Percentiles rank a stretch among this genome's conserved stretches.
phyloP scores from a whole-genome alignment of 495 filamentous ascomycete genomes.

The Mytilinidion resinicola region DNA sequence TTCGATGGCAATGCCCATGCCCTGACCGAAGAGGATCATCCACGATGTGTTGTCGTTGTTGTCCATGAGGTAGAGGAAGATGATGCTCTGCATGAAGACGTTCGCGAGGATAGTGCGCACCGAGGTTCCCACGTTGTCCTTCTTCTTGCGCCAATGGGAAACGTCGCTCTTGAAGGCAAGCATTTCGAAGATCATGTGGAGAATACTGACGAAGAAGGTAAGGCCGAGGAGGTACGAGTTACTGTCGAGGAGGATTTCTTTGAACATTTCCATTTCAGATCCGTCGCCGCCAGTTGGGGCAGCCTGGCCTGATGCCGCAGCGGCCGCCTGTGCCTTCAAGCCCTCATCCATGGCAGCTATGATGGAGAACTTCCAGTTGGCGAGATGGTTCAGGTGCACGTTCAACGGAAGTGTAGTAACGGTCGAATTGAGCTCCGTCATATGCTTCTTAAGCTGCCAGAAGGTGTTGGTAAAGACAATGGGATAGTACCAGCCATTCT shows the following conservation, averaged over 20 bases:
- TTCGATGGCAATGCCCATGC: slow-evolving; percentile 87
- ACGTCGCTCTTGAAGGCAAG: slow-evolving; percentile 98
- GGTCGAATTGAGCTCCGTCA: slow-evolving; percentile 89
- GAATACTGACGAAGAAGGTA: slow-evolving; percentile 74
- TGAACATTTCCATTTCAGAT: slow-evolving; percentile 89
- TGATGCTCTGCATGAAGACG: slow-evolving; percentile 93
- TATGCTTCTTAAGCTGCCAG: slow-evolving; percentile 88
- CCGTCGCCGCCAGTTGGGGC: slow-evolving; percentile 65
- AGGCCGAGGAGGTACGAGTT: slow-evolving; percentile 85
- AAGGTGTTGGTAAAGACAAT: slow-evolving; percentile 90
- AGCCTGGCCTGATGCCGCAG: slow-evolving; percentile 58
- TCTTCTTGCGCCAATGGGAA: slow-evolving; percentile 97
- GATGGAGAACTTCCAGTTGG: slow-evolving; percentile 86
- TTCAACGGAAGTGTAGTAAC: slow-evolving; percentile 76
- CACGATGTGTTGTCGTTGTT: slow-evolving; percentile 96
- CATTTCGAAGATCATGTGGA: slow-evolving; percentile 93
- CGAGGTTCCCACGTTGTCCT: slow-evolving; percentile 93
- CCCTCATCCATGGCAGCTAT: slow-evolving; percentile 80
- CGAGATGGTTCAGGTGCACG: slow-evolving; percentile 73
- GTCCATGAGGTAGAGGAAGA: slow-evolving; percentile 97
- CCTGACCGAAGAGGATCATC: slow-evolving; percentile 96
- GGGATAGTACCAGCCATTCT: slow-evolving; percentile 96
- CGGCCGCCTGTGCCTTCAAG: slow-evolving; percentile 69
- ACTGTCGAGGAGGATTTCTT: slow-evolving; percentile 86
- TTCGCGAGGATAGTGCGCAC: slow-evolving; percentile 94